A percentile compares a stretch with the other conserved stretches of the same genome.
Conservation (phyloP, 2,329 filamentous ascomycete species). For the Monilinia polystroma region DNA sequence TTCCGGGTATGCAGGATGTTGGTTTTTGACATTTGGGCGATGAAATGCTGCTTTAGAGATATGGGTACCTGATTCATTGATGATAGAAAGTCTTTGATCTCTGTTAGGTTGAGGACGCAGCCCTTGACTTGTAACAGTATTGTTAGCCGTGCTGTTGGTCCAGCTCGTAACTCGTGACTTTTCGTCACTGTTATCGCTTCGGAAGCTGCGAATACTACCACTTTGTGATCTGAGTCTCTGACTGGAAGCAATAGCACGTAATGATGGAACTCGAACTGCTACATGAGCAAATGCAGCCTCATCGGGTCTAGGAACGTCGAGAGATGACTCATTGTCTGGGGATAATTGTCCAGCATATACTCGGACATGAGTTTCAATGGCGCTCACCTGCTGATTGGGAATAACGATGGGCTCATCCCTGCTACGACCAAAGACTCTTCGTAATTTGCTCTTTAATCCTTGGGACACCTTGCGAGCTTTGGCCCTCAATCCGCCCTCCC, state of each 20-base stretch:
- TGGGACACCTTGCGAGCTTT: conserved; percentile 63
- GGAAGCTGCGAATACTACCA: conserved; percentile 54
- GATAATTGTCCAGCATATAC: conserved; percentile 33
- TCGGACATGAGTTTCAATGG: conserved; percentile 40
- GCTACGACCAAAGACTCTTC: conserved; percentile 52
- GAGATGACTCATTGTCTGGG: conserved; percentile 39
- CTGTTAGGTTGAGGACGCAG: conserved; percentile 41
- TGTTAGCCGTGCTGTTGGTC: conserved; percentile 59
- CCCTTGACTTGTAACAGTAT: conserved; percentile 48
- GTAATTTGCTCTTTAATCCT: conserved; percentile 61
- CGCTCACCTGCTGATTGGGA: conserved; percentile 54
- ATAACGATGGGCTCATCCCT: conserved; percentile 43
- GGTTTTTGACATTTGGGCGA: conserved; percentile 35
- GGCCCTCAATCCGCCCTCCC: conserved; percentile 45
- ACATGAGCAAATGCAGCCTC: conserved; percentile 51
- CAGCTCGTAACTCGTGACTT: conserved; percentile 71
- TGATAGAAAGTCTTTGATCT: conserved; percentile 62
- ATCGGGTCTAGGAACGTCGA: conserved; percentile 42
- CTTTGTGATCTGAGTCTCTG: conserved; percentile 52
- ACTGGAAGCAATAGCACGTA: conserved; percentile 49
- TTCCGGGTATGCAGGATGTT: conserved; percentile 35
- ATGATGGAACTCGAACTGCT: conserved; percentile 49
- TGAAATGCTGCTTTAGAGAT: conserved; percentile 44
- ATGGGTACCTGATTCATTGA: conserved; percentile 56
- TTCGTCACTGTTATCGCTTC: conserved; percentile 47